Conservation (phyloP, 352 stramenopile genomes). For the Globisporangium iwayamae region DNA sequence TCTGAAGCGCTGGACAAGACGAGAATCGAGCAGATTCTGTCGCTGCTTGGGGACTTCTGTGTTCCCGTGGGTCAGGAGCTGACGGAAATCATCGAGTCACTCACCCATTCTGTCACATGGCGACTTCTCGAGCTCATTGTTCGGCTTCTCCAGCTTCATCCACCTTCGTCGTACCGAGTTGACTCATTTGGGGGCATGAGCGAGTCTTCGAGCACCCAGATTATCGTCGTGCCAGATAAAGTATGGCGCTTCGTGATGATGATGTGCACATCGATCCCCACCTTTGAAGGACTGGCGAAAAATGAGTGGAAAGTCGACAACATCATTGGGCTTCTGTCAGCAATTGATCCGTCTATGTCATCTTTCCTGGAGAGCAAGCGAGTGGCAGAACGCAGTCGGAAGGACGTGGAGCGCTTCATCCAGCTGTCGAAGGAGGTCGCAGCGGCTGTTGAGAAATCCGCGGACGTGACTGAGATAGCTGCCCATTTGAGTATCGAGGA, state of each 20-base stretch:
- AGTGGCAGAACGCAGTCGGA: slow-evolving; percentile 19
- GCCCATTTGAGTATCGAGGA: slow-evolving; percentile 20
- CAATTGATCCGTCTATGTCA: slow-evolving; percentile 11
- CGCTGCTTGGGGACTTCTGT: slow-evolving; percentile 33
- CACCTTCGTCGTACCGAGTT: slow-evolving; percentile 29
- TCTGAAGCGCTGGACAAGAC: slow-evolving; percentile 31
- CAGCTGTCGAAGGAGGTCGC: slow-evolving; percentile 17
- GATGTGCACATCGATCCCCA: slow-evolving; percentile 24
- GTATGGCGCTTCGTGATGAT: slow-evolving; percentile 45
- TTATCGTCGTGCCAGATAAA: slow-evolving; percentile 25
- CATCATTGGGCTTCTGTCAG: slow-evolving; percentile 21
- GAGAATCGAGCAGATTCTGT: slow-evolving; percentile 40
- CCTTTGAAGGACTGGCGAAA: slow-evolving; percentile 21
- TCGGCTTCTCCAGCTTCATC: slow-evolving; percentile 30
- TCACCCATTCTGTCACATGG: slow-evolving; percentile 4
- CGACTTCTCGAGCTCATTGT: slow-evolving; percentile 39
- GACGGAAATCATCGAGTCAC: not conserved
- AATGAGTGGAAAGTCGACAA: slow-evolving; percentile 36
- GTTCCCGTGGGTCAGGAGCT: slow-evolving; percentile 9
- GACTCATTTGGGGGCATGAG: not conserved
- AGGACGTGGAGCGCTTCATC: slow-evolving; percentile 30
- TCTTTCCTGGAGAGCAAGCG: slow-evolving; percentile 29
- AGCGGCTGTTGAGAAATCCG: slow-evolving; percentile 11
- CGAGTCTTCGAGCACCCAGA: not conserved
- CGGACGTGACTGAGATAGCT: slow-evolving; percentile 14